Evolutionary conservation across 768 basidiomycete genomes (phyloP).

Genomic region (Termitomyces sp.): DNA sequence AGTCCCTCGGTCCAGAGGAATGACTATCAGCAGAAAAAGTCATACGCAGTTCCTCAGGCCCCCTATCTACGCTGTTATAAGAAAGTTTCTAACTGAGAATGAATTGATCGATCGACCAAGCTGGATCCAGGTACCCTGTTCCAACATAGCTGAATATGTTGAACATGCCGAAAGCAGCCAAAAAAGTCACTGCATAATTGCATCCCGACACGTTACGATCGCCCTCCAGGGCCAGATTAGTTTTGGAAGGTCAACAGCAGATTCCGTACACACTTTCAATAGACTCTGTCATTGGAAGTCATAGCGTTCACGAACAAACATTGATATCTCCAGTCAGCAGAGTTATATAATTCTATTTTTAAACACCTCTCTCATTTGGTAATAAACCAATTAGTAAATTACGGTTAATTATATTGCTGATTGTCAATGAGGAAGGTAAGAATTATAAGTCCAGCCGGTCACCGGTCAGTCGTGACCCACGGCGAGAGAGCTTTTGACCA

Average conservation of each 20-base stretch:
- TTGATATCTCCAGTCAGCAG: background rate
- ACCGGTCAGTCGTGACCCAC: too few relatives aligned
- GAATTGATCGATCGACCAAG: background rate
- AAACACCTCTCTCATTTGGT: too few relatives aligned
- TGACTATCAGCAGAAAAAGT: background rate
- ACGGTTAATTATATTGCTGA: too few relatives aligned
- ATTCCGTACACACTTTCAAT: background rate
- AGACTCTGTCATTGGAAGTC: too few relatives aligned
- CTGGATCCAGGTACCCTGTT: background rate
- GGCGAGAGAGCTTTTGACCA: too few relatives aligned
- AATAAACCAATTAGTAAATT: too few relatives aligned
- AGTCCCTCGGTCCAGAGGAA: background rate
- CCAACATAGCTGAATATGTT: background rate
- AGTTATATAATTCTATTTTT: background rate
- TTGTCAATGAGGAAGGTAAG: too few relatives aligned
- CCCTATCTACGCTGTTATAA: background rate
- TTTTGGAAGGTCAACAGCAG: background rate
- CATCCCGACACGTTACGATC: background rate
- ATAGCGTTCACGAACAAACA: background rate
- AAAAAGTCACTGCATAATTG: background rate
- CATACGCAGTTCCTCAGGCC: background rate
- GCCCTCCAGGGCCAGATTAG: background rate
- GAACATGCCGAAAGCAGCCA: background rate
- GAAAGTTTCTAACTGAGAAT: background rate
- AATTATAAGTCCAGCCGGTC: too few relatives aligned